Evolutionary conservation across 2,329 filamentous ascomycete species (phyloP).

Genomic region (Aspergillus calidoustus): DNA sequence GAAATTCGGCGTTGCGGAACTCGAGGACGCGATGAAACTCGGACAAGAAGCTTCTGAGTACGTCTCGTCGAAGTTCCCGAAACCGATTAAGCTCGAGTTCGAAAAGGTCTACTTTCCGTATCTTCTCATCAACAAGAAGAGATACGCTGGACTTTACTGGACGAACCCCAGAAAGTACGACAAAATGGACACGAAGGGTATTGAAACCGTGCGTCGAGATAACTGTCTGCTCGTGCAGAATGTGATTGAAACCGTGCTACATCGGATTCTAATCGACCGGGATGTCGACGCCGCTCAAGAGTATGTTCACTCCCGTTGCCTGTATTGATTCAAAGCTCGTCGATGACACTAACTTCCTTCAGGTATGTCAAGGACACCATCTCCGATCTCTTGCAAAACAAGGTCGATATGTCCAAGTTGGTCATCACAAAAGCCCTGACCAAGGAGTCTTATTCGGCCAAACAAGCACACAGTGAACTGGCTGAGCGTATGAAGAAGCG

Average conservation of each 20-base stretch:
- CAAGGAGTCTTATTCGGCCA: slow-evolving; percentile 85
- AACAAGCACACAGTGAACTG: slow-evolving; percentile 95
- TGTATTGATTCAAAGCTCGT: not conserved
- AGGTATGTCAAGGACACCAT: slow-evolving; percentile 98
- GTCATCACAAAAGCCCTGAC: slow-evolving; percentile 98
- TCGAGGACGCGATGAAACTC: slow-evolving; percentile 88
- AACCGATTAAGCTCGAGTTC: slow-evolving; percentile 98
- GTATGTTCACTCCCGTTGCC: slow-evolving; percentile 59
- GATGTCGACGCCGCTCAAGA: slow-evolving; percentile 90
- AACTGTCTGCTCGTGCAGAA: slow-evolving; percentile 96
- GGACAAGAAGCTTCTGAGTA: slow-evolving; percentile 89
- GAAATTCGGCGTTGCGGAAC: slow-evolving; percentile 89
- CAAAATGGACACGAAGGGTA: slow-evolving; percentile 99
- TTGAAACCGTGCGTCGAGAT: slow-evolving; percentile 95
- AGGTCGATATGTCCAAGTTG: slow-evolving; percentile 97
- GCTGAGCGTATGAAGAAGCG: slow-evolving; percentile 97
- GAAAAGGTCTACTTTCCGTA: slow-evolving; percentile 99
- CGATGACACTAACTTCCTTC: slow-evolving; percentile 41
- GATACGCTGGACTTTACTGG: slow-evolving; percentile 97
- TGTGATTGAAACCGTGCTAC: slow-evolving; percentile 93
- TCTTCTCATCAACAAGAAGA: slow-evolving; percentile 98
- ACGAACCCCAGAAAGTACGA: slow-evolving; percentile 93
- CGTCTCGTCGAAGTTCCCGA: slow-evolving; percentile 90
- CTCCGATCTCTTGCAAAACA: slow-evolving; percentile 93
- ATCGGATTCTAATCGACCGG: slow-evolving; percentile 93